Evolutionary conservation across 306 rosid species (phyloP), one percentile per base, ranked within the genome.

Genomic region (Pyrus communis): DNA sequence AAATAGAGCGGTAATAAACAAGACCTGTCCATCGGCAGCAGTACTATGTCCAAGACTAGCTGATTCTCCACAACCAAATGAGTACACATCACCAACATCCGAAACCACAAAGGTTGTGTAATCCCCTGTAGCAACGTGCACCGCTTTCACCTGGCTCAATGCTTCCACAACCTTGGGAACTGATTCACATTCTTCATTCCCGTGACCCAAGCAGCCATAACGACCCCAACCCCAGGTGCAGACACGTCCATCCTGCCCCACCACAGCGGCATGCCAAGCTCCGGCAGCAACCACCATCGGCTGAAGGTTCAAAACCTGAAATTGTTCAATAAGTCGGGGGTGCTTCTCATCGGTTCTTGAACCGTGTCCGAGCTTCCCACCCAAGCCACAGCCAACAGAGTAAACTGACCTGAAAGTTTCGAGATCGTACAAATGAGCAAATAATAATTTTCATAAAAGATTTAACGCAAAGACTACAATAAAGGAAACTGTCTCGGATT

Each of bases 211-310:
- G 88, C 98, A 94, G 55, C 98, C 98, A 54, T 90, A 88, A 18
- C 98, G 95, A 58, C 97, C 98, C 98, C 97, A 94, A 49, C 97
- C 97, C 98, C 98, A 94, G 0, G 98, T 94, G 86, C 98, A 94
- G 12, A 94, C 98, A 28, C 98, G 88, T 10, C 98, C 98, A 60
- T 94, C 98, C 27, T 35, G 85, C 19, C 98, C 98, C 64, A 92
- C 98, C 70, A 94, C 97, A 42, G 98, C 98, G 45, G 98, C 98
- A 64, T 94, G 98, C 97, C 96, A 94, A 80, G 98, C 98, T 73
- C 97, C 98, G 14, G 98, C 98, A 9, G 97, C 91, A 64, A 94
- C 92, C 57, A 89, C 96, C 81, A 77, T 75, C 2, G 98, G 97
- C 85, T 94, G 96, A 80, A 94, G 88, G 82, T 90, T 92, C 88